phyloP scores from a whole-genome alignment of 2,329 filamentous ascomycete genomes.

The Claviceps fusiformis region DNA sequence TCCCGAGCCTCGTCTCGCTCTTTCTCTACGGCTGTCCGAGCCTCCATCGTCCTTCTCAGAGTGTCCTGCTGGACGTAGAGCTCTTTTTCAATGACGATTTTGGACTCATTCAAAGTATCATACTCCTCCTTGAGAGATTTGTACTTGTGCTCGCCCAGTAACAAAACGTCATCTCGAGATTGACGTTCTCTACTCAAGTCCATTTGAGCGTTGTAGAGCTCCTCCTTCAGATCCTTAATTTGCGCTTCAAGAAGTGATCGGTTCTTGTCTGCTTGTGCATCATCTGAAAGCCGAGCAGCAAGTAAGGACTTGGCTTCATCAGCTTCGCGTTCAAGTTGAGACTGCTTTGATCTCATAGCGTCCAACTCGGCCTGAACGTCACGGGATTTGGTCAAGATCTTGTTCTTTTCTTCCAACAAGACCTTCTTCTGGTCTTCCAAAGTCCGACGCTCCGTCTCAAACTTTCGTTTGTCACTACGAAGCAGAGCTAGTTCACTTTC shows the following conservation, averaged over 20 bases:
- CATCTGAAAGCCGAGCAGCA: slow-evolving; percentile 78
- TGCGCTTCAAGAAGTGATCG: slow-evolving; percentile 75
- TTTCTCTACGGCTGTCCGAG: slow-evolving; percentile 64
- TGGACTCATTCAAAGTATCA: slow-evolving; percentile 76
- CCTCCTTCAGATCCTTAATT: slow-evolving; percentile 71
- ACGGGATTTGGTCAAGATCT: slow-evolving; percentile 59
- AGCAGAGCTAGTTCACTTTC: slow-evolving; percentile 84
- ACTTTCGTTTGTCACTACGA: slow-evolving; percentile 70
- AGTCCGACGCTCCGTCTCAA: slow-evolving; percentile 63
- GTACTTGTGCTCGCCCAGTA: slow-evolving; percentile 81
- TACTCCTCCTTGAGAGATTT: slow-evolving; percentile 72
- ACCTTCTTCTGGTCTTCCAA: slow-evolving; percentile 67
- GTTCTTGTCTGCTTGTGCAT: slow-evolving; percentile 70
- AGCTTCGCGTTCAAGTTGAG: slow-evolving; percentile 76
- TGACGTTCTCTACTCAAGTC: slow-evolving; percentile 86
- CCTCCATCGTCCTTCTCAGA: slow-evolving; percentile 72
- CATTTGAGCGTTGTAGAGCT: slow-evolving; percentile 73
- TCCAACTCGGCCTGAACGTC: slow-evolving; percentile 81
- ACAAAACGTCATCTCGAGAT: slow-evolving; percentile 83
- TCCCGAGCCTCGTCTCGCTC: slow-evolving; percentile 81
- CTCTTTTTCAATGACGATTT: slow-evolving; percentile 96
- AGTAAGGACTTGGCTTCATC: slow-evolving; percentile 76
- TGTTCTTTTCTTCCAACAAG: slow-evolving; percentile 65
- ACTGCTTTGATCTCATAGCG: slow-evolving; percentile 71
- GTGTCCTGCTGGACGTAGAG: slow-evolving; percentile 92